Percentiles rank a stretch among this genome's conserved stretches.
Evolutionary conservation across 2,329 filamentous ascomycete genomes (phyloP).

Genomic region (Orbilia ellipsospora): DNA sequence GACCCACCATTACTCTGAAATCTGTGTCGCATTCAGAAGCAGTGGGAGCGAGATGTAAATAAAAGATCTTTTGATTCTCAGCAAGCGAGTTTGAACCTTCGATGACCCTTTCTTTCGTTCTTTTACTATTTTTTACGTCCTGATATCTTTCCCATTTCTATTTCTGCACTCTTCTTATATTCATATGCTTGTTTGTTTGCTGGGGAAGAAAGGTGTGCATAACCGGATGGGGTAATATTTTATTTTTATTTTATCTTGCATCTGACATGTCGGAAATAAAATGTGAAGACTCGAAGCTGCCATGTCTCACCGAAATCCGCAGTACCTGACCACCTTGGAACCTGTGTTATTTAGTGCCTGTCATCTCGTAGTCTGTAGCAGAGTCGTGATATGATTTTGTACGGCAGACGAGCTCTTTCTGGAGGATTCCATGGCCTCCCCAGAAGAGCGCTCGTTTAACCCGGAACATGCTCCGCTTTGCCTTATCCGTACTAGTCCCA

Average conservation of each 20-base stretch:
- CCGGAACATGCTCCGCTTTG: slow-evolving; percentile 41
- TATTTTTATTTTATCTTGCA: too few relatives aligned
- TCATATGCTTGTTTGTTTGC: neutral
- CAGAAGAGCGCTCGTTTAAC: slow-evolving; percentile 35
- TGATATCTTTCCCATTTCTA: slow-evolving; percentile 6
- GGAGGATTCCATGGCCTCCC: slow-evolving; percentile 49
- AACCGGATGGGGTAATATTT: neutral
- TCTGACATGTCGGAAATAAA: too few relatives aligned
- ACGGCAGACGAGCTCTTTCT: slow-evolving; percentile 33
- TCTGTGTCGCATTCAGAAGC: slow-evolving; percentile 95
- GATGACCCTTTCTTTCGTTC: slow-evolving; percentile 2
- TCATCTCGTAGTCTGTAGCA: neutral
- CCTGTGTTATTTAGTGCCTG: neutral
- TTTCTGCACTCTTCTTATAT: slow-evolving; percentile 8
- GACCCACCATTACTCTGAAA: slow-evolving; percentile 93
- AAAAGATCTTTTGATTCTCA: slow-evolving; percentile 12
- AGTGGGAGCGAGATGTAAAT: slow-evolving; percentile 77
- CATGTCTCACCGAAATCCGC: too few relatives aligned
- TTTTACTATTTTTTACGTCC: neutral
- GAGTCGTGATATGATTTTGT: neutral
- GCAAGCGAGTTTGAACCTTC: slow-evolving; percentile 2
- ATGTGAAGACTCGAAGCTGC: too few relatives aligned
- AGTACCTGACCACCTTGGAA: too few relatives aligned
- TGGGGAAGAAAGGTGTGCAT: neutral
- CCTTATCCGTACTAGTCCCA: slow-evolving; percentile 34